These are phyloP conservation scores for Talaromyces nanjingensis DNA, from an alignment of 495 filamentous ascomycete genomes.

Conservation along the genomic window DNA sequence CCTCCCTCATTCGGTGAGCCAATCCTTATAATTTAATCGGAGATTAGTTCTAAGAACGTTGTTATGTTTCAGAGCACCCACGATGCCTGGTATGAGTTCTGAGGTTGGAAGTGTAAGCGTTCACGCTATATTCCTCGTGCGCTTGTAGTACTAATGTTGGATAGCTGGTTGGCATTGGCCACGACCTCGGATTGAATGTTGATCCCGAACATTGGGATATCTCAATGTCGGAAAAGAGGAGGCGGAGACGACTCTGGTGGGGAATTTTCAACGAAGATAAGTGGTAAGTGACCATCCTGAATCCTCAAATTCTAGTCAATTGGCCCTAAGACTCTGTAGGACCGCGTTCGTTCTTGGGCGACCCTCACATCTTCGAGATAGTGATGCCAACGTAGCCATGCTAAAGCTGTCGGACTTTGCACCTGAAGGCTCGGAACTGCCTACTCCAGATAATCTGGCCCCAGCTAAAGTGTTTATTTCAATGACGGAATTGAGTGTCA, in stretches of 20 bases:
- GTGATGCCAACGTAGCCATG: constrained; percentile 7
- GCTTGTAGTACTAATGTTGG: background rate
- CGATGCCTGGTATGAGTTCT: constrained; percentile 5
- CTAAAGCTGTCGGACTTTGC: constrained; percentile 7
- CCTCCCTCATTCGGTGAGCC: constrained; percentile 3
- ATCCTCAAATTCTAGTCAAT: background rate
- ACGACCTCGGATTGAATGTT: constrained; percentile 5
- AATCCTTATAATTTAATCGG: constrained; percentile 1
- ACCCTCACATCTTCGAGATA: constrained; percentile 5
- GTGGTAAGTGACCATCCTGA: constrained; percentile 1
- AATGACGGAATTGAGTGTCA: constrained; percentile 7
- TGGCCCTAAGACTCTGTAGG: background rate
- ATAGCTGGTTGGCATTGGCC: constrained; percentile 5
- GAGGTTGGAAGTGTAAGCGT: constrained; percentile 4
- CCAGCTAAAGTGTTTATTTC: constrained; percentile 6
- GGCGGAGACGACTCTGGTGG: constrained; percentile 6
- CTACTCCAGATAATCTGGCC: background rate
- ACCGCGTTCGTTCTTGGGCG: constrained; percentile 4
- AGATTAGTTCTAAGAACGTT: background rate
- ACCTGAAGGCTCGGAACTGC: constrained; percentile 5
- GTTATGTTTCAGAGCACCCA: constrained; percentile 5
- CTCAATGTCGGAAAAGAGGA: constrained; percentile 3
- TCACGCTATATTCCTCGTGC: background rate
- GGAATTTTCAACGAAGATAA: constrained; percentile 7
- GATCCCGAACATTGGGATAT: constrained; percentile 6